Percentiles rank a stretch among this genome's conserved stretches.
These are phyloP conservation scores for Volutella citrinella DNA, from an alignment of 2,329 filamentous ascomycete genomes.

Conservation along the genomic window DNA sequence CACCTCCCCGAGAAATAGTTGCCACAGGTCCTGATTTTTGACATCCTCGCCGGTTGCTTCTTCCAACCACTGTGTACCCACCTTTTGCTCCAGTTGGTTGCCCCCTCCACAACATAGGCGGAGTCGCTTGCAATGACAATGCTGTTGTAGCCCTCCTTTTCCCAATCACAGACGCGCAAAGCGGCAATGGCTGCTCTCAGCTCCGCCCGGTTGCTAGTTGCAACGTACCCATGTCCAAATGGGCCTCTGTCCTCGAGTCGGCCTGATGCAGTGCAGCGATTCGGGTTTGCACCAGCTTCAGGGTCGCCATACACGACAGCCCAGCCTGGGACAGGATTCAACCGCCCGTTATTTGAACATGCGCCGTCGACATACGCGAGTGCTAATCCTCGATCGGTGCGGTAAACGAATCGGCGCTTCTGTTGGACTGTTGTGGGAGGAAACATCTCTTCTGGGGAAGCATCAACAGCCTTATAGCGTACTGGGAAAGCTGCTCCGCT, in stretches of 20 bases:
- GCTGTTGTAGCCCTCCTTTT: slow-evolving; percentile 23
- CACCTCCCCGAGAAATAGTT: slow-evolving; percentile 41
- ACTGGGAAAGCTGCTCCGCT: slow-evolving; percentile 7
- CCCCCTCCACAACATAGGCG: slow-evolving; percentile 10
- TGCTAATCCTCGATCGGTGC: slow-evolving; percentile 8
- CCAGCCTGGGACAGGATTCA: slow-evolving; percentile 37
- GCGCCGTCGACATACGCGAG: slow-evolving; percentile 45
- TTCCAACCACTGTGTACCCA: slow-evolving; percentile 41
- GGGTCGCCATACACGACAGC: slow-evolving; percentile 27
- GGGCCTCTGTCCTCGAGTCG: slow-evolving; percentile 43
- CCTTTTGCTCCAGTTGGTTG: slow-evolving; percentile 4
- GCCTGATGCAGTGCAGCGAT: slow-evolving; percentile 7
- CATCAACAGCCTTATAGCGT: neutral
- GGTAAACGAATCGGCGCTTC: slow-evolving; percentile 9
- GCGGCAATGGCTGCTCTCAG: slow-evolving; percentile 9
- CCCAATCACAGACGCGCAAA: slow-evolving; percentile 19
- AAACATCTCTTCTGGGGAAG: slow-evolving; percentile 1
- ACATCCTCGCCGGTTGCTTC: slow-evolving; percentile 32
- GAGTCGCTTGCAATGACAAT: slow-evolving; percentile 38
- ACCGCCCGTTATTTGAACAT: slow-evolving; percentile 40
- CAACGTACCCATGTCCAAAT: slow-evolving; percentile 29
- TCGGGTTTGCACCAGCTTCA: neutral
- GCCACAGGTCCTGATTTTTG: slow-evolving; percentile 53
- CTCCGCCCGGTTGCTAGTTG: slow-evolving; percentile 42
- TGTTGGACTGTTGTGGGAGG: neutral